Evolutionary conservation across 73 alveolate species (phyloP), one percentile per base, ranked within the genome.

Genomic region (Paramecium octaurelia): DNA sequence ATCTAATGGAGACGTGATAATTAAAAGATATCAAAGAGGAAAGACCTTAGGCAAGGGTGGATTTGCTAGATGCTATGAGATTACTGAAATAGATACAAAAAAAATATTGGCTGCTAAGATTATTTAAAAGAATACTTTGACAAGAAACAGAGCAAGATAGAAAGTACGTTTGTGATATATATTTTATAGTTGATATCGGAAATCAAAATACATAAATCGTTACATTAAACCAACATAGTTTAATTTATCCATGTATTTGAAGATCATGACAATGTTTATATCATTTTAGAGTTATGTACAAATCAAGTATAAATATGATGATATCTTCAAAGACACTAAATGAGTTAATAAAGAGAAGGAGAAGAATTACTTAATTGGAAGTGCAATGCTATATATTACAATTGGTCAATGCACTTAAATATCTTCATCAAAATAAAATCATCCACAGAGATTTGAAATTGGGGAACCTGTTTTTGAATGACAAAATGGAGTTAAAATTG

Each of bases 361-460:
- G 97, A 96, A 93, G 97, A 59, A 95, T 98, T 18, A 93, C 98
- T 71, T 99, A 97, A 94, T 60, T 98, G 46, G 99, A 98, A 92
- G 99, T 97, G 18, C 95, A 97, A 92, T 98, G 99, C 94, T 97
- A 97, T 93, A 88, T 95, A 34, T 96, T 94, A 69, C 96, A 98
- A 94, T 88, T 98, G 58, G 91, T 98, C 80, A 92, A 96, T 20
- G 99, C 99, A 31, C 94, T 98, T 27, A 96, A 97, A 93, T 98
- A 97, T 92, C 96, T 98, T 58, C 99, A 98, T 93, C 92, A 93
- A 76, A 98, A 98, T 86, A 93, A 97, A 88, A 96, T 98, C 59
- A 97, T 98, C 35, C 99, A 97, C 86, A 96, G 99, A 92, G 99
- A 98, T 95, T 92, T 98, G 40, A 98, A 98, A 90, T 96, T 98